phyloP scores from a whole-genome alignment of 352 stramenopile genomes.

The Blastocystis sp. region DNA sequence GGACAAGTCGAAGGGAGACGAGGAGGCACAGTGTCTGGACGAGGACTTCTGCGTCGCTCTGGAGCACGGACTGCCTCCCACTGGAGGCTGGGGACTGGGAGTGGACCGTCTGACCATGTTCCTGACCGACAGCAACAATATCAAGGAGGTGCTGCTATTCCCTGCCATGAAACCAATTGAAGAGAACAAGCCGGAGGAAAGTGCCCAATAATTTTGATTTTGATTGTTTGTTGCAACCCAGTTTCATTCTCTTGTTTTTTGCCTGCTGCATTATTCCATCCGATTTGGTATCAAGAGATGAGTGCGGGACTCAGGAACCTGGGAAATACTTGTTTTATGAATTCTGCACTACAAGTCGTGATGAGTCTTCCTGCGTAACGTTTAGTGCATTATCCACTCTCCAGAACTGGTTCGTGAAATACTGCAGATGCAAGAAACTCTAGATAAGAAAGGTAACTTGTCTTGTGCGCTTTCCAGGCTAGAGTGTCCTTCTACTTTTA shows the following conservation, averaged over 20 bases:
- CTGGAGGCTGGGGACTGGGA: constrained; percentile 89
- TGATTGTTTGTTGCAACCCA: constrained; percentile 25
- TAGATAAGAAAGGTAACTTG: background rate
- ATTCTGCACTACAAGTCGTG: constrained; percentile 71
- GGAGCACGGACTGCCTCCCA: constrained; percentile 92
- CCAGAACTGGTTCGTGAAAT: background rate
- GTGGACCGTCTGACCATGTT: constrained; percentile 97
- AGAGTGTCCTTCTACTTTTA: background rate
- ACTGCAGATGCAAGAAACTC: background rate
- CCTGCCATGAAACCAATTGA: constrained; percentile 90
- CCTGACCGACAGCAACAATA: constrained; percentile 92
- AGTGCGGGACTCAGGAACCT: constrained; percentile 71
- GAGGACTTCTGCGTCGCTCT: constrained; percentile 93
- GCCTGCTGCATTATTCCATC: background rate
- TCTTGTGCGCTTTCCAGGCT: background rate
- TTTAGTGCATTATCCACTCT: constrained; percentile 19
- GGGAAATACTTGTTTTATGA: constrained; percentile 81
- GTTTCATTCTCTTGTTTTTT: background rate
- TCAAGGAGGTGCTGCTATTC: constrained; percentile 98
- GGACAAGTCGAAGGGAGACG: constrained; percentile 73
- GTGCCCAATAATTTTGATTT: background rate
- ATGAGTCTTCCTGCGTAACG: background rate
- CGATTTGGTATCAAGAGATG: background rate
- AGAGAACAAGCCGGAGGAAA: constrained; percentile 47
- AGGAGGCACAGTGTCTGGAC: constrained; percentile 84